These are phyloP conservation scores for Cordyceps cateniannulata DNA, from an alignment of 2,329 filamentous ascomycete species.

Conservation along the genomic window DNA sequence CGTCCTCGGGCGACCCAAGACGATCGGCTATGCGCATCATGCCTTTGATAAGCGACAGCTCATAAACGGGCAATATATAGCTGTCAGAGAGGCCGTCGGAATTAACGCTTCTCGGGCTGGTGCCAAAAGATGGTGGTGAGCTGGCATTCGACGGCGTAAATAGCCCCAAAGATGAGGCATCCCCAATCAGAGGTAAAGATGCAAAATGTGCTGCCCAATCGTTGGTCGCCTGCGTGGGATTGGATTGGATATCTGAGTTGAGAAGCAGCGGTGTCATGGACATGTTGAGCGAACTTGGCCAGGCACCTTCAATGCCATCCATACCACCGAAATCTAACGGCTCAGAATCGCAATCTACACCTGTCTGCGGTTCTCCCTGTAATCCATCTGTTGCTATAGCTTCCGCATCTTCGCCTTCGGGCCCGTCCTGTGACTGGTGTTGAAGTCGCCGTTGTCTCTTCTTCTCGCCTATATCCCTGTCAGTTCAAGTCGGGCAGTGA, in stretches of 20 bases:
- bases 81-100: constrained; percentile 35
- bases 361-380: not conserved
- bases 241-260: not conserved
- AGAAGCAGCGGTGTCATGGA: constrained; percentile 17
- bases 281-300: constrained; percentile 18
- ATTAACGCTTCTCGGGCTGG: constrained; percentile 17
- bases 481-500: not conserved
- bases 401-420: not conserved
- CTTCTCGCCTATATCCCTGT: constrained; percentile 23
- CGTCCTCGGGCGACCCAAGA: constrained; percentile 32
- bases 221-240: not conserved
- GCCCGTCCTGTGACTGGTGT: constrained; percentile 11
- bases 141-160: not conserved
- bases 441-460: constrained; percentile 26
- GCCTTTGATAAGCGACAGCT: constrained; percentile 41
- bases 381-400: not conserved
- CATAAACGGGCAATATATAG: constrained; percentile 40
- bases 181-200: not conserved
- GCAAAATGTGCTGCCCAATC: not conserved
- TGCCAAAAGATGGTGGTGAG: constrained; percentile 17
- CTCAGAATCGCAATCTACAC: not conserved
- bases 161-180: not conserved
- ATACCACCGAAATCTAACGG: constrained; percentile 3
- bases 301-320: constrained; percentile 14
- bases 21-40: constrained; percentile 40